Percentiles rank a stretch among this genome's conserved stretches.
Conservation (phyloP, 495 filamentous ascomycete genomes). For the Penicillium ochrochloron region DNA sequence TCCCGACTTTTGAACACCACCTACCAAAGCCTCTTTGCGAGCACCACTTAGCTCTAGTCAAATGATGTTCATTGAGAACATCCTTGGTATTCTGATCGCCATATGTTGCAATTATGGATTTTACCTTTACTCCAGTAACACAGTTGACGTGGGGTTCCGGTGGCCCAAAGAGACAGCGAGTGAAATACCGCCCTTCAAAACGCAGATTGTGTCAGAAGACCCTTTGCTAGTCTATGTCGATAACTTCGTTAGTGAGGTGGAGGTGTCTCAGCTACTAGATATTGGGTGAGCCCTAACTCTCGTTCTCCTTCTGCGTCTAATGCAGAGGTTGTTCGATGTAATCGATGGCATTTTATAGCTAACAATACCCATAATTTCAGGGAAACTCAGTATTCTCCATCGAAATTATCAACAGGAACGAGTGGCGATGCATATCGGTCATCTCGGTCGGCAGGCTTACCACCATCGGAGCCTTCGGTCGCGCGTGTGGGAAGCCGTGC, state of each 20-base stretch:
- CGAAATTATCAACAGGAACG: not conserved
- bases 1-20: not conserved
- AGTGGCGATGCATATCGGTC: constrained; percentile 7
- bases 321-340: not conserved
- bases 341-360: not conserved
- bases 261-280: not conserved
- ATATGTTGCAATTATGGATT: constrained; percentile 3
- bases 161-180: not conserved
- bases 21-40: not conserved
- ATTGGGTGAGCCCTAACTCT: not conserved
- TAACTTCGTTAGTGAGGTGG: not conserved
- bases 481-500: constrained; percentile 3
- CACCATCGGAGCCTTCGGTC: constrained; percentile 2
- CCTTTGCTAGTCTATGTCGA: constrained; percentile 4
- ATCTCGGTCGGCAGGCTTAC: constrained; percentile 1
- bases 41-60: not conserved
- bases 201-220: constrained; percentile 7
- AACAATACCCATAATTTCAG: not conserved
- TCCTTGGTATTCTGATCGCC: not conserved
- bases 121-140: not conserved
- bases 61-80: not conserved
- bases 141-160: not conserved
- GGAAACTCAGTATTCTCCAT: constrained; percentile 4
- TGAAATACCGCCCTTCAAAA: not conserved
- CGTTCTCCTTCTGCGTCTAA: not conserved